Evolutionary conservation across 2,329 filamentous ascomycete genomes (phyloP).

Genomic region (Teratosphaeria zuluensis): DNA sequence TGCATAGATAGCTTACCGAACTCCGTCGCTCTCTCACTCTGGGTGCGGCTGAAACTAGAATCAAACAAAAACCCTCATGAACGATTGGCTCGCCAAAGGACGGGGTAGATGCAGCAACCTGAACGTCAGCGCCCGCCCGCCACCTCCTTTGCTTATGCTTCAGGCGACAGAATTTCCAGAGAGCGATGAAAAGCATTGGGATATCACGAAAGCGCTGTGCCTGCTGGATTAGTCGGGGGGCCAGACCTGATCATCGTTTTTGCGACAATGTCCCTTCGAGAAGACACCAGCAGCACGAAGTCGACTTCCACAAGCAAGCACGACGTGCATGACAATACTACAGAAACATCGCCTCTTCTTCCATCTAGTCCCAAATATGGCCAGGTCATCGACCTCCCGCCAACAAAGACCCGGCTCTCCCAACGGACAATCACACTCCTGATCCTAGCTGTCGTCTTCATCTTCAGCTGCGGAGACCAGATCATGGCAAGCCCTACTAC

Average conservation of each 20-base stretch:
- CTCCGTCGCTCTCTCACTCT: neutral
- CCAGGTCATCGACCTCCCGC: slow-evolving; percentile 1
- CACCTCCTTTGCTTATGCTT: neutral
- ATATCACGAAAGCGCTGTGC: neutral
- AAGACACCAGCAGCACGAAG: neutral
- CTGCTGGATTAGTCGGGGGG: too few species aligned
- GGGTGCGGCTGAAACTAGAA: too few species aligned
- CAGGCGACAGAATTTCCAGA: neutral
- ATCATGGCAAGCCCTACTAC: slow-evolving; percentile 34
- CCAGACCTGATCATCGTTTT: neutral
- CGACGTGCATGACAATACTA: neutral
- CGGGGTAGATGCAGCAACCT: neutral
- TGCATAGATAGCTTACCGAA: neutral
- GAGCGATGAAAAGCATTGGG: neutral
- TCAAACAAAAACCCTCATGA: too few species aligned
- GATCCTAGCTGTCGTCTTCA: slow-evolving; percentile 27
- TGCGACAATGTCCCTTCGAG: neutral
- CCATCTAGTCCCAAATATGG: neutral
- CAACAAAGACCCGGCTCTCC: slow-evolving; percentile 2
- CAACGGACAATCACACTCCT: slow-evolving; percentile 9
- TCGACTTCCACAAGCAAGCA: neutral
- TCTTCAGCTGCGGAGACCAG: slow-evolving; percentile 36
- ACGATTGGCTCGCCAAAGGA: neutral
- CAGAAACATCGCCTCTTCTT: slow-evolving; percentile 1
- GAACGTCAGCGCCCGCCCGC: too few species aligned